Evolutionary conservation across 768 basidiomycete species (phyloP).

Genomic region (Mycena filopes): DNA sequence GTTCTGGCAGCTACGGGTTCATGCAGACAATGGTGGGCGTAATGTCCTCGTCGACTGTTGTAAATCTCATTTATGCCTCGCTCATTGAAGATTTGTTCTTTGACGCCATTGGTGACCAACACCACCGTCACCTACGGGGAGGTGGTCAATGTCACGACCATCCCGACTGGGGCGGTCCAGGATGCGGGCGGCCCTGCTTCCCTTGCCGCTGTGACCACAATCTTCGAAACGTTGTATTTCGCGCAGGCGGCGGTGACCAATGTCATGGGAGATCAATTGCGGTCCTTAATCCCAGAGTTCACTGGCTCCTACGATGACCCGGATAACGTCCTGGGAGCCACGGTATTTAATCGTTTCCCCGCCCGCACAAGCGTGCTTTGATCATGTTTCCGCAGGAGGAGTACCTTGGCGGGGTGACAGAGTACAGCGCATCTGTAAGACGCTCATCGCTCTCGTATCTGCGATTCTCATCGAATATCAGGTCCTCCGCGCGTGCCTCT

Average conservation of each 20-base stretch:
- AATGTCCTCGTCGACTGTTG: too few species aligned
- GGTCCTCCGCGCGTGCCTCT: slow-evolving; percentile 9
- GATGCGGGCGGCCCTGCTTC: not conserved
- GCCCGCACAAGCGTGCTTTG: not conserved
- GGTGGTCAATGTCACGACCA: not conserved
- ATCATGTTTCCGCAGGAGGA: not conserved
- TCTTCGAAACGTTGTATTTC: not conserved
- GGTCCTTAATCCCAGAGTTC: too few species aligned
- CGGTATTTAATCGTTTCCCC: not conserved
- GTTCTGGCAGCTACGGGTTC: not conserved
- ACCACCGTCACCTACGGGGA: not conserved
- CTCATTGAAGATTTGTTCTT: not conserved
- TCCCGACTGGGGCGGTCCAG: not conserved
- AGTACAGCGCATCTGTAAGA: slow-evolving; percentile 6
- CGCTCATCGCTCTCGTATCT: not conserved
- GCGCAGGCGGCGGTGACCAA: not conserved
- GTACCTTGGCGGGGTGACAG: slow-evolving; percentile 1
- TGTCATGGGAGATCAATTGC: slow-evolving; percentile 5
- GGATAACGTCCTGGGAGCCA: not conserved
- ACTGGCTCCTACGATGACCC: too few species aligned
- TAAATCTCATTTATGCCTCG: too few species aligned
- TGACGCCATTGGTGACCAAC: not conserved
- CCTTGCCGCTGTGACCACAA: not conserved
- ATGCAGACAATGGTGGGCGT: not conserved
- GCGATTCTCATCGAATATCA: not conserved